Conservation (phyloP, 805 yeast genomes). For the Cyberlindnera petersonii region DNA sequence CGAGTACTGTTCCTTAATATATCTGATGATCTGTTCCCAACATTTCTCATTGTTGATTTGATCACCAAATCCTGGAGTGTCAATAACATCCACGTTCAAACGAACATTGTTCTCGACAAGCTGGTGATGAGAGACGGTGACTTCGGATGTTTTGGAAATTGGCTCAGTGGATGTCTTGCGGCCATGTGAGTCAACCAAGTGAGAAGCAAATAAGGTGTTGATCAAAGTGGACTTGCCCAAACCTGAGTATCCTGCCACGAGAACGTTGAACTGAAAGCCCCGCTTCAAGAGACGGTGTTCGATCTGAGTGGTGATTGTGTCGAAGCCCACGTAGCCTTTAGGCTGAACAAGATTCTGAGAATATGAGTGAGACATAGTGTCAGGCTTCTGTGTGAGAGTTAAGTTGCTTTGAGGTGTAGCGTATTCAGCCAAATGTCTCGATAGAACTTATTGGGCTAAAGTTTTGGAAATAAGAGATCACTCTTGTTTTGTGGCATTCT, state of each 20-base stretch:
- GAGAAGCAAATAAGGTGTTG: conserved; percentile 86
- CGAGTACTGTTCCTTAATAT: conserved; percentile 93
- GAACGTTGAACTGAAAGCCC: conserved; percentile 91
- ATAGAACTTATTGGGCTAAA: too few species aligned
- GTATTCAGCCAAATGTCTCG: too few species aligned
- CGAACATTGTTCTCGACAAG: conserved; percentile 84
- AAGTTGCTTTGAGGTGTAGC: too few species aligned
- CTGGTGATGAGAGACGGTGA: conserved; percentile 63
- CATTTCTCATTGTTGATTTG: conserved; percentile 91
- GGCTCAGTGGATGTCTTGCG: conserved; percentile 66
- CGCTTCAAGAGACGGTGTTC: conserved; percentile 86
- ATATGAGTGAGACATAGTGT: conserved; percentile 12
- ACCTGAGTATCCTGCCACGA: conserved; percentile 93
- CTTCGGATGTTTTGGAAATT: conserved; percentile 81
- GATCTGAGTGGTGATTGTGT: conserved; percentile 92
- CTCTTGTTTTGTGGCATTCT: conserved; percentile 11
- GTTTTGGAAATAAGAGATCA: too few species aligned
- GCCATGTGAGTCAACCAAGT: conserved; percentile 70
- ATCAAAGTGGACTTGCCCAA: conserved; percentile 90
- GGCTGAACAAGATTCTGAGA: conserved; percentile 41
- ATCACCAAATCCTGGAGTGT: conserved; percentile 98
- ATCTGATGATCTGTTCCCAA: conserved; percentile 94
- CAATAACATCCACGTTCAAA: conserved; percentile 82
- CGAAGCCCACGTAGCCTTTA: conserved; percentile 86
- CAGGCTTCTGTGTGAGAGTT: not conserved